Conservation (phyloP, 2,329 filamentous ascomycete species). For the Ophidiomyces ophidiicola region DNA sequence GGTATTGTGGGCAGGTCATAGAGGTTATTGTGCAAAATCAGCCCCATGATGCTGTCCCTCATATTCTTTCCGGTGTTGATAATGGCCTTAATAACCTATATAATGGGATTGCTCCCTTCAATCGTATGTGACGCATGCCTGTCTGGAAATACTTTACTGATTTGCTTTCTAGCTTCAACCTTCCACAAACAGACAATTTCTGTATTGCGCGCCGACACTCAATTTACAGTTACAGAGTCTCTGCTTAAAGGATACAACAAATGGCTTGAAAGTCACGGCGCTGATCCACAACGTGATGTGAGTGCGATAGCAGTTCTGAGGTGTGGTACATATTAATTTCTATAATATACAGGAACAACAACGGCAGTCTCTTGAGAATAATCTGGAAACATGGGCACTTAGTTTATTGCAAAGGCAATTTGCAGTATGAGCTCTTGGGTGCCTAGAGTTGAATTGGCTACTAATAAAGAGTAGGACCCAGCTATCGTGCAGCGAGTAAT, state of each 20-base stretch:
- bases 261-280: conserved; percentile 51
- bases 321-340: background rate
- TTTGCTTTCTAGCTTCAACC: conserved; percentile 21
- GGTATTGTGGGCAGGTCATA: conserved; percentile 78
- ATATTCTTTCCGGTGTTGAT: conserved; percentile 73
- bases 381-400: conserved; percentile 32
- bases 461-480: conserved; percentile 48
- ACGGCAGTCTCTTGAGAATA: conserved; percentile 28
- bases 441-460: conserved; percentile 4
- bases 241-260: conserved; percentile 79
- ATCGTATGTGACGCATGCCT: conserved; percentile 39
- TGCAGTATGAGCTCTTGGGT: conserved; percentile 20
- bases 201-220: conserved; percentile 64
- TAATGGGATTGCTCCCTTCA: conserved; percentile 54
- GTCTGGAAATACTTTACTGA: background rate
- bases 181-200: conserved; percentile 33
- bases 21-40: conserved; percentile 74
- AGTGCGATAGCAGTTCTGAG: conserved; percentile 12
- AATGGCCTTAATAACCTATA: conserved; percentile 64
- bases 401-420: conserved; percentile 31
- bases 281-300: conserved; percentile 40
- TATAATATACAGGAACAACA: conserved; percentile 29
- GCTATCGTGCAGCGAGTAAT: conserved; percentile 70
- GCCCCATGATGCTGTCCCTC: conserved; percentile 70
- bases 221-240: conserved; percentile 80